A percentile compares a stretch with the other conserved stretches of the same genome.
These are phyloP conservation scores for Daldinia concentrica DNA, from an alignment of 495 filamentous ascomycete genomes.

Conservation along the genomic window DNA sequence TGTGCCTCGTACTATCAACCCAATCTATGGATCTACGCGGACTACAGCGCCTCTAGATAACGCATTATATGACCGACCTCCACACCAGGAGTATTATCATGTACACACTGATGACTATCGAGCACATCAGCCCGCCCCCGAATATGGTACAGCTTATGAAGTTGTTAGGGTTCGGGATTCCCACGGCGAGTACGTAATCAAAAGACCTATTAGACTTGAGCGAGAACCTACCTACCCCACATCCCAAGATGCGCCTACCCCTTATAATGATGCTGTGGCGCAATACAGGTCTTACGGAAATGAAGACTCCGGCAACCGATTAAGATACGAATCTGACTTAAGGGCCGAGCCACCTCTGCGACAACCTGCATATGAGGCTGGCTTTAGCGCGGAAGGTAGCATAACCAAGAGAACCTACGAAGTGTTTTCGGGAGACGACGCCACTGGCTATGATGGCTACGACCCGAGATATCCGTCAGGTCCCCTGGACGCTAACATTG, in stretches of 20 bases:
- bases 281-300: constrained; percentile 13
- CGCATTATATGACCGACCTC: constrained; percentile 19
- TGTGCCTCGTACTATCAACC: constrained; percentile 21
- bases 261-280: constrained; percentile 1
- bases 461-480: constrained; percentile 28
- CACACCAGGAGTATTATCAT: constrained; percentile 49
- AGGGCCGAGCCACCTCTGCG: constrained; percentile 5
- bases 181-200: constrained; percentile 56
- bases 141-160: constrained; percentile 51
- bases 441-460: constrained; percentile 21
- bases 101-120: constrained; percentile 46
- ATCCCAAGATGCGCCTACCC: constrained; percentile 1
- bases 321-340: constrained; percentile 4
- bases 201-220: constrained; percentile 51
- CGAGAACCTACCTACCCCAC: constrained; percentile 31
- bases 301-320: background rate
- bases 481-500: constrained; percentile 5
- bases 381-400: background rate
- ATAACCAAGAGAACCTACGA: constrained; percentile 7
- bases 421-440: background rate
- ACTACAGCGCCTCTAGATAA: constrained; percentile 31
- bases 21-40: constrained; percentile 29
- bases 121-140: constrained; percentile 32
- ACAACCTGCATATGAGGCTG: background rate
- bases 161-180: constrained; percentile 57